Evolutionary conservation across 352 stramenopile species (phyloP).

Genomic region (Phytopythium ostracodes): DNA sequence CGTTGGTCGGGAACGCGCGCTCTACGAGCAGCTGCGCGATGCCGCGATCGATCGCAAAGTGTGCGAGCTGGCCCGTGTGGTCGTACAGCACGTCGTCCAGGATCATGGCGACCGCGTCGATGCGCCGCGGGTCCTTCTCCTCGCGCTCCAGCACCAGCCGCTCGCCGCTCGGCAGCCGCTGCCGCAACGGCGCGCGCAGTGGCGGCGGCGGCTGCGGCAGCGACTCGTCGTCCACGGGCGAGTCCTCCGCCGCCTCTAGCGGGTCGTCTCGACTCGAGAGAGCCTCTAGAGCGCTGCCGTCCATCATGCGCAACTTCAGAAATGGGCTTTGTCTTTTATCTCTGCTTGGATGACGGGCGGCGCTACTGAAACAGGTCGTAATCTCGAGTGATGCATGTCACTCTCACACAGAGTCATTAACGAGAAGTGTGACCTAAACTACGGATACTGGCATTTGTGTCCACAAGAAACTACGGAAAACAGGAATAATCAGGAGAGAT

Average conservation of each 20-base stretch:
- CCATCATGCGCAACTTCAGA: neutral
- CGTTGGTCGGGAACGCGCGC: conserved; percentile 61
- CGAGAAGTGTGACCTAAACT: neutral
- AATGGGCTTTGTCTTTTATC: neutral
- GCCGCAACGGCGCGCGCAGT: conserved; percentile 7
- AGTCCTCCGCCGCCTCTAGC: neutral
- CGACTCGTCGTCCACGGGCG: neutral
- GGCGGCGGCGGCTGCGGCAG: neutral
- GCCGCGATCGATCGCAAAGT: conserved; percentile 75
- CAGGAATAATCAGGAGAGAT: neutral
- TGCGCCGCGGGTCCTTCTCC: conserved; percentile 40
- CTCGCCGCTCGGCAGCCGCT: conserved; percentile 30
- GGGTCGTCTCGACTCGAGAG: neutral
- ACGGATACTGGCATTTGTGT: too few relatives aligned
- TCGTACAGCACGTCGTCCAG: conserved; percentile 86
- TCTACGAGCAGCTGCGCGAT: conserved; percentile 69
- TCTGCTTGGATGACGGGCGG: neutral
- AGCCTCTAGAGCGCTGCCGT: neutral
- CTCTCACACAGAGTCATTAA: neutral
- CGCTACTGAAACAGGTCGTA: neutral
- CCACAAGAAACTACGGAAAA: too few relatives aligned
- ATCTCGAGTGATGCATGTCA: neutral
- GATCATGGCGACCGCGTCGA: conserved; percentile 81
- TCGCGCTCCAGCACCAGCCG: conserved; percentile 7
- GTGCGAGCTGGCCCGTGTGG: conserved; percentile 74